Base-by-base conservation (phyloP, 306 rosid species). In the Prunus davidiana region DNA sequence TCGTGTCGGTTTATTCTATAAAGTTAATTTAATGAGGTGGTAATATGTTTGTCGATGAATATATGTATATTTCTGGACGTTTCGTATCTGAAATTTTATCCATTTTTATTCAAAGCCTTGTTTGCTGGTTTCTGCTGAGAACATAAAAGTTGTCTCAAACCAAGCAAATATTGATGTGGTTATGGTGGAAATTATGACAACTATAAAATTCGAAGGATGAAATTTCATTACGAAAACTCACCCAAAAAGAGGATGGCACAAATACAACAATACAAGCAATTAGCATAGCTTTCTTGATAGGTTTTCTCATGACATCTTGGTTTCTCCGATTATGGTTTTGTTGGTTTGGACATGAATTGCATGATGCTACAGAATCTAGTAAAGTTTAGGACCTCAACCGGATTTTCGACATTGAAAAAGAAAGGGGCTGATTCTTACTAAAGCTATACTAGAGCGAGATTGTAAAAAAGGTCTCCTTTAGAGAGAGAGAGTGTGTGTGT, bases 31-130 rank as follows among this genome's bases (percentile, higher is more conserved):
- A 38, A 43, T 27, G 74, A 61, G 30, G 64, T 41, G 1, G 13
- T 77, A 38, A 28, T 64, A 15, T 57, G 67, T 43, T 18, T 72
- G 63, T 20, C 54, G 12, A 28, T 63, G 67, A 55, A 74, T 46
- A 51, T 38, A 22, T 64, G 73, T 43, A 41, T 65, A 28, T 28
- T 38, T 72, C 50, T 27, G 46, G 51, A 22, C 11, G 47, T 60
- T 49, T 3, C 38, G 57, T 43, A 9, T 72, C 56, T 58, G 19
- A 12, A 6, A 43, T 57, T 14, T 2, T 49, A 28, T 45, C 41
- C 8, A 41, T 50, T 38, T 50, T 38, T 28, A 16, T 18, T 63
- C 47, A 64, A 51, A 51, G 56, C 63, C 34, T 55, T 7, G 11
- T 51, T 20, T 54, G 32, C 16, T 72, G 34, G 38, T 68, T 68